These are phyloP conservation scores for Dillenia turbinata DNA, from an alignment of 164 flowering plant species.

Conservation along the genomic window DNA sequence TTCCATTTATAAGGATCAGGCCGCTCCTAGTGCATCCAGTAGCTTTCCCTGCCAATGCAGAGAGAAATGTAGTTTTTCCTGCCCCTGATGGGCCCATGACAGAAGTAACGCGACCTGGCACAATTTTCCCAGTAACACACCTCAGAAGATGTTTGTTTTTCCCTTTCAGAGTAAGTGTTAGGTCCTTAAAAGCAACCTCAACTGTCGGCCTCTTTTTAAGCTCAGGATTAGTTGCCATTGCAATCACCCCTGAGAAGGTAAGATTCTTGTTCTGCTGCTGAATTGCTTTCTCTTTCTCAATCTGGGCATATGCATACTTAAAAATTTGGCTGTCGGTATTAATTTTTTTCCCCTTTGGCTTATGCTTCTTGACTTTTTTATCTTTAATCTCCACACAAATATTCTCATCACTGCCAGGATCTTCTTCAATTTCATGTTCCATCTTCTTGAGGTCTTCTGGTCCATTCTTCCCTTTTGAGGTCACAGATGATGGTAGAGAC, in stretches of 20 bases:
- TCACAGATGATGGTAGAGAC: conserved; percentile 22
- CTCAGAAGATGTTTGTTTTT: conserved; percentile 79
- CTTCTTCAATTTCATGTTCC: conserved; percentile 57
- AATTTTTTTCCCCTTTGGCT: conserved; percentile 62
- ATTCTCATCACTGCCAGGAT: conserved; percentile 64
- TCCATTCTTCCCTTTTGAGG: conserved; percentile 50
- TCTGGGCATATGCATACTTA: conserved; percentile 93
- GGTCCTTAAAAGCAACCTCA: conserved; percentile 92
- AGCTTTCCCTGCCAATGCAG: conserved; percentile 83
- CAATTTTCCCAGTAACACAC: conserved; percentile 83
- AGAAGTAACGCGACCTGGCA: conserved; percentile 92
- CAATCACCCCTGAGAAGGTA: conserved; percentile 88
- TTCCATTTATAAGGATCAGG: conserved; percentile 76
- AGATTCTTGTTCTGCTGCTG: conserved; percentile 69
- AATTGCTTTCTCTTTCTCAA: conserved; percentile 95
- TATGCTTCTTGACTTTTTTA: conserved; percentile 54
- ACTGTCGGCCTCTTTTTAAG: conserved; percentile 61
- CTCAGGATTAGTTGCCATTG: conserved; percentile 82
- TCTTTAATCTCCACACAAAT: conserved; percentile 72
- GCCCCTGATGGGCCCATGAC: conserved; percentile 99
- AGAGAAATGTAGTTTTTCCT: conserved; percentile 96
- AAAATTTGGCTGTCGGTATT: conserved; percentile 91
- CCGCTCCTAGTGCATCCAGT: conserved; percentile 74
- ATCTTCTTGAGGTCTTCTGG: conserved; percentile 56
- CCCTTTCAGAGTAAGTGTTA: conserved; percentile 81